These are phyloP conservation scores for Fusarium nurragi DNA, from an alignment of 2,329 filamentous ascomycete species.

Conservation along the genomic window DNA sequence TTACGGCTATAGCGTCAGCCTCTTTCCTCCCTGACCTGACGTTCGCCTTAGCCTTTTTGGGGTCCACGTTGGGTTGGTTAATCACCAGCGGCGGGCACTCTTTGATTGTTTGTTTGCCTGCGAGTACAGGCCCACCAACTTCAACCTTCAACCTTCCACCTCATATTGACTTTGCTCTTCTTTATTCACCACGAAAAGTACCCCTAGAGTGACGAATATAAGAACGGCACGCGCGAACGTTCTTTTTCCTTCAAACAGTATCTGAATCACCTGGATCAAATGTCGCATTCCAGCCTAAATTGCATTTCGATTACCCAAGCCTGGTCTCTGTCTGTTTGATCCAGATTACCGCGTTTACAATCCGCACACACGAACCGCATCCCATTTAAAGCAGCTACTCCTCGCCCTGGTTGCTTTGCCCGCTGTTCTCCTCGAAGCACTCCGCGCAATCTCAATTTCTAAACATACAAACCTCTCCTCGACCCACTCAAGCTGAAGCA, in stretches of 20 bases:
- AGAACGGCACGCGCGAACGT: constrained; percentile 1
- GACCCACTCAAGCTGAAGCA: not conserved
- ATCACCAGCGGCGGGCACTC: constrained; percentile 14
- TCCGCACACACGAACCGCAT: not conserved
- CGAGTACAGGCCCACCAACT: not conserved
- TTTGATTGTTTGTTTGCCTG: constrained; percentile 13
- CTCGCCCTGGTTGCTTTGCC: not conserved
- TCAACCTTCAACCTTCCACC: constrained; percentile 17
- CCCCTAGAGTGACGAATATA: not conserved
- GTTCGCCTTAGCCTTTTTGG: constrained; percentile 32
- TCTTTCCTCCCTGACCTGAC: constrained; percentile 20
- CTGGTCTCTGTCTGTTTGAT: constrained; percentile 33
- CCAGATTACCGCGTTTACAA: constrained; percentile 15
- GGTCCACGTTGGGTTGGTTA: constrained; percentile 16
- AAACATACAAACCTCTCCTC: too few relatives aligned
- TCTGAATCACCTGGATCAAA: constrained; percentile 32
- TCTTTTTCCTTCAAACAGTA: not conserved
- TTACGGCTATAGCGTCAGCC: constrained; percentile 30
- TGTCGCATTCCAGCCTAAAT: constrained; percentile 39
- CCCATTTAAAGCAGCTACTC: not conserved
- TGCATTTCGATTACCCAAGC: constrained; percentile 19
- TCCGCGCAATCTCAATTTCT: not conserved
- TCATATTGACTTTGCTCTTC: constrained; percentile 4
- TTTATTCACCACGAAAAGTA: not conserved
- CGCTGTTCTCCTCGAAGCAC: not conserved